Evolutionary conservation across 345 rosid genomes (phyloP).

Genomic region (Excoecaria agallocha): DNA sequence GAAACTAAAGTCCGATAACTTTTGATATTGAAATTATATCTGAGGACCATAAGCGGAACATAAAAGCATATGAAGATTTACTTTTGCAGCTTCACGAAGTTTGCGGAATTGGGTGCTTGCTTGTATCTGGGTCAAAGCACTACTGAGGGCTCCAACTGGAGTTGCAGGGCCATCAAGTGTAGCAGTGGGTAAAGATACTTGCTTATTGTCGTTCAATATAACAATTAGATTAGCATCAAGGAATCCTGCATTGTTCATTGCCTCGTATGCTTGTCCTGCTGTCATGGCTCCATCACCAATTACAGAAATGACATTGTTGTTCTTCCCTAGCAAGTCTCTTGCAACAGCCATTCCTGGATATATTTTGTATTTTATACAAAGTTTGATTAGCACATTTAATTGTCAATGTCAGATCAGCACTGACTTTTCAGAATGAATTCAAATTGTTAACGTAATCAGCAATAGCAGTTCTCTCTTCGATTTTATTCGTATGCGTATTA

Average conservation of each 20-base stretch:
- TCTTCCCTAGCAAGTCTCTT: conserved; percentile 55
- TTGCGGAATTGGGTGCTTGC: conserved; percentile 57
- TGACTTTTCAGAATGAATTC: not conserved
- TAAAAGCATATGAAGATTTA: conserved; percentile 12
- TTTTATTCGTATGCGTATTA: not conserved
- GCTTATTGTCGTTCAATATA: conserved; percentile 64
- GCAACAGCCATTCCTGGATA: conserved; percentile 69
- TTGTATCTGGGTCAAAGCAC: conserved; percentile 53
- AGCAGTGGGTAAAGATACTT: conserved; percentile 73
- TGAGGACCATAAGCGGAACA: not conserved
- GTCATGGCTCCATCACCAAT: conserved; percentile 86
- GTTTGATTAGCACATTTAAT: not conserved
- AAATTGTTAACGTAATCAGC: not conserved
- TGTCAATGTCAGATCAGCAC: not conserved
- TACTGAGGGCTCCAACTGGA: conserved; percentile 72
- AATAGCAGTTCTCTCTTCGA: not conserved
- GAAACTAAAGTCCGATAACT: conserved; percentile 16
- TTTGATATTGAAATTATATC: not conserved
- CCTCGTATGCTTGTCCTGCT: conserved; percentile 75
- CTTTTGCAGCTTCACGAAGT: conserved; percentile 71
- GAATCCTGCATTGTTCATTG: conserved; percentile 71
- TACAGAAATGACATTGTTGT: conserved; percentile 60
- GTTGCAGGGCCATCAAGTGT: conserved; percentile 71
- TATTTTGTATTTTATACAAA: not conserved
- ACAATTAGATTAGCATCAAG: conserved; percentile 58